Base-by-base conservation (phyloP, 163 green algal genomes). In the Scenedesmus sp. region DNA sequence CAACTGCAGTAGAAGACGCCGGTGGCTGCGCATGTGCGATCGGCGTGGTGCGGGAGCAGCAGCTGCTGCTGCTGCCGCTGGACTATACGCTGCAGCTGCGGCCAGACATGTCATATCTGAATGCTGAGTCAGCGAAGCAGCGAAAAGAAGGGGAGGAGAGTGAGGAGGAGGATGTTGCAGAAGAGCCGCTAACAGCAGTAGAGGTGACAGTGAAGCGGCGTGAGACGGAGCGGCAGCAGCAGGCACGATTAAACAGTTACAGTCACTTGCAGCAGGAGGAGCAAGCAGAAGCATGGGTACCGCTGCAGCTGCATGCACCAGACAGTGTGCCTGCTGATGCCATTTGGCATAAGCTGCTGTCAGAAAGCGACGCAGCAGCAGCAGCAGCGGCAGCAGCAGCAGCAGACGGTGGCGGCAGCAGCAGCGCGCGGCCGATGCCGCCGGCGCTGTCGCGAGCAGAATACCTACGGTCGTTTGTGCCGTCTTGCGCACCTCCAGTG, bases 201-300 rank as follows among this genome's bases (percentile, higher is more conserved):
- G 94, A 97, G 92, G 96, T 98, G 52, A 93, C 97, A 92, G 96
- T 99, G 56, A 95, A 98, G 94, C 95, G 96, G 86, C 95, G 96
- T 0, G 97, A 99, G 93, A 99, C 97, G 12, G 97, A 99, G 93
- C 93, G 96, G 54, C 97, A 99, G 93, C 87, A 94, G 87, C 95
- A 98, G 89, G 93, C 94, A 77, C 94, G 97, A 46, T 88, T 98
- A 18, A 95, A 96, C 56, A 97, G 94, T 18, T 98, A 97, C 91
- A 96, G 96, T 6, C 96, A 98, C 95, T 88, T 98, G n/a, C 87
- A 94, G 34, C 86, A 96, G 20, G 94, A 97, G 90, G 97, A 99
- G 91, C 94, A 96, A 88, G 94, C 96, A 60, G 97, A 99, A 92
- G 60, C 94, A 23, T 99, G 97, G 95, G 90, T 94, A 4, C 77